phyloP scores from a whole-genome alignment of 805 yeast species.

The Saturnispora kantuleensis region DNA sequence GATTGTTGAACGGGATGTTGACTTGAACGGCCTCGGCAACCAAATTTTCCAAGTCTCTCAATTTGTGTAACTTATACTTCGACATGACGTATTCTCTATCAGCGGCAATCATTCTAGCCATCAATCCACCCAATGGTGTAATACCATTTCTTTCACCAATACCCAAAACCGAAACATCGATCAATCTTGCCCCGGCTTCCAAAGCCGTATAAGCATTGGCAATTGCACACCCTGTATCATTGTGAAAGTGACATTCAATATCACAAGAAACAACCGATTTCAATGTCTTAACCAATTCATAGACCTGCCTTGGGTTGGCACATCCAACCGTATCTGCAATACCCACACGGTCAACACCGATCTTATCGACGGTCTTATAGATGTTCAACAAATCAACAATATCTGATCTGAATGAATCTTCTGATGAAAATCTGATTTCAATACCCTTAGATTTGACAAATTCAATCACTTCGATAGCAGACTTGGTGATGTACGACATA shows the following conservation, averaged over 20 bases:
- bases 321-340: slow-evolving; percentile 99
- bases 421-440: slow-evolving; percentile 93
- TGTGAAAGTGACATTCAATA: slow-evolving; percentile 97
- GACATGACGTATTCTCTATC: slow-evolving; percentile 91
- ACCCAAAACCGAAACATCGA: slow-evolving; percentile 93
- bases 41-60: slow-evolving; percentile 89
- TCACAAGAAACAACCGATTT: slow-evolving; percentile 92
- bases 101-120: slow-evolving; percentile 99
- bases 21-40: slow-evolving; percentile 98
- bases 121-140: slow-evolving; percentile 93
- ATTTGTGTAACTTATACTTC: slow-evolving; percentile 90
- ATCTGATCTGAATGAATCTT: slow-evolving; percentile 95
- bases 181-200: slow-evolving; percentile 93
- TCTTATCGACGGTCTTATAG: slow-evolving; percentile 91
- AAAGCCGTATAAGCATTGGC: slow-evolving; percentile 97
- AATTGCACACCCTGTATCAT: slow-evolving; percentile 98
- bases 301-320: slow-evolving; percentile 98
- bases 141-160: slow-evolving; percentile 99
- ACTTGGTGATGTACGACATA: slow-evolving; percentile 93
- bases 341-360: slow-evolving; percentile 98
- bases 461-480: slow-evolving; percentile 94
- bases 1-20: slow-evolving; percentile 95
- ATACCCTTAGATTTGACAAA: slow-evolving; percentile 94
- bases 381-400: slow-evolving; percentile 90
- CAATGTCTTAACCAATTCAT: slow-evolving; percentile 89